Percentiles rank a stretch among this genome's conserved stretches.
Conservation (phyloP, 257 asterid genomes). For the Paraleonurus japonicus region DNA sequence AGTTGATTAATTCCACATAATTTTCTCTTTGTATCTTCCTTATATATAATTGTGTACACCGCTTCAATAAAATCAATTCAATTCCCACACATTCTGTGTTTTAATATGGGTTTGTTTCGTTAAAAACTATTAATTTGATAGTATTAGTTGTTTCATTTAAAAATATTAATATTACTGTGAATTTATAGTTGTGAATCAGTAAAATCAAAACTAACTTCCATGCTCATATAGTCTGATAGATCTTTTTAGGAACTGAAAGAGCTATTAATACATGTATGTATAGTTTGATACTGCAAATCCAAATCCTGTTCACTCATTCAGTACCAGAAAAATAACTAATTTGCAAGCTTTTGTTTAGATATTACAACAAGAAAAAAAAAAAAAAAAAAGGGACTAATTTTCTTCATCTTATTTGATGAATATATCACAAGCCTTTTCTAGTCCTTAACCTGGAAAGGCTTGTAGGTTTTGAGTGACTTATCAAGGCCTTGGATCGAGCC, state of each 20-base stretch:
- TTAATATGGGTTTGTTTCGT: too few species aligned
- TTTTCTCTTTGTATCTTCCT: too few species aligned
- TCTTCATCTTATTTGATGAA: background rate
- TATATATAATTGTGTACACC: too few species aligned
- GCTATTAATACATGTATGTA: background rate
- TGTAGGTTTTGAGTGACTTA: slow-evolving; percentile 37
- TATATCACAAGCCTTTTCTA: slow-evolving; percentile 6
- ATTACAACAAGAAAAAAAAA: background rate
- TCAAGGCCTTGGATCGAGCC: slow-evolving; percentile 58
- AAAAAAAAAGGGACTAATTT: background rate
- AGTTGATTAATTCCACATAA: too few species aligned
- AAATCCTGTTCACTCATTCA: background rate
- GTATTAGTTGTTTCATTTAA: too few species aligned
- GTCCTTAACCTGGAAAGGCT: slow-evolving; percentile 45
- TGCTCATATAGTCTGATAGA: background rate
- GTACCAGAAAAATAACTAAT: background rate
- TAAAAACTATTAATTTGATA: too few species aligned
- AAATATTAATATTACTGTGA: too few species aligned
- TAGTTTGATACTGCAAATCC: background rate
- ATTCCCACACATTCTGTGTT: too few species aligned
- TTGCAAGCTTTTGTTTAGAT: background rate
- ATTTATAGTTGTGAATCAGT: too few species aligned
- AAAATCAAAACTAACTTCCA: too few species aligned
- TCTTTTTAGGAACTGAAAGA: background rate
- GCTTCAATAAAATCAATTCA: too few species aligned